Conservation (phyloP, 129 eudicot species). For the Artemisia tridentata region DNA sequence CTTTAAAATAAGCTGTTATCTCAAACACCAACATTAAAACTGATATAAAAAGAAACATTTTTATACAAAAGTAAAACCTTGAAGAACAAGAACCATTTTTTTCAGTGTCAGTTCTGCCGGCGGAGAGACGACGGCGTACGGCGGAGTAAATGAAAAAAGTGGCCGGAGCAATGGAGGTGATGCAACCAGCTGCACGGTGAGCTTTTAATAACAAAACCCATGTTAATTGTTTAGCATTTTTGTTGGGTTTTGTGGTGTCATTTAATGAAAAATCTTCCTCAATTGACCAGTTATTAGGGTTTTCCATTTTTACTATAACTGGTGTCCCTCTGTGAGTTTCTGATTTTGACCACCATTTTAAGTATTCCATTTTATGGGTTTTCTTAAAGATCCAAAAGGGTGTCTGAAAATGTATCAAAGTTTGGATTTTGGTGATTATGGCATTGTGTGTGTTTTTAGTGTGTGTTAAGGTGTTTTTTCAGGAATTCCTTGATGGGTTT, state of each 20-base stretch:
- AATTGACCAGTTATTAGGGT: slow-evolving; percentile 94
- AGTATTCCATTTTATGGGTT: no score
- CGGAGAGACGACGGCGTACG: slow-evolving; percentile 86
- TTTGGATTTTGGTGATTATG: no score
- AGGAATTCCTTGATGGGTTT: no score
- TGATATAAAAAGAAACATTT: slow-evolving; percentile 52
- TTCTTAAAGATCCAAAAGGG: no score
- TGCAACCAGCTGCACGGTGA: slow-evolving; percentile 91
- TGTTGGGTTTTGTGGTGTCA: slow-evolving; percentile 47
- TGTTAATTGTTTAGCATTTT: slow-evolving; percentile 90
- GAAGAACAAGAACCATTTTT: background rate
- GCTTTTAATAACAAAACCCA: slow-evolving; percentile 91
- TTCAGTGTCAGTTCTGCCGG: slow-evolving; percentile 76
- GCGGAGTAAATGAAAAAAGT: slow-evolving; percentile 58
- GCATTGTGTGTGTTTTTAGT: no score
- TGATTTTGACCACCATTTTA: slow-evolving; percentile 57
- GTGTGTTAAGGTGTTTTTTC: no score
- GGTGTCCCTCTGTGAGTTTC: slow-evolving; percentile 78
- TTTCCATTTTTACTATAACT: slow-evolving; percentile 90
- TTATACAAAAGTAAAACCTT: slow-evolving; percentile 54
- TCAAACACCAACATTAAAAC: slow-evolving; percentile 59
- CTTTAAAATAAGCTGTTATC: slow-evolving; percentile 62
- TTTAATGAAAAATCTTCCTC: slow-evolving; percentile 36
- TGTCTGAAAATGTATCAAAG: no score
- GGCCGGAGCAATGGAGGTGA: slow-evolving; percentile 84